A percentile compares a stretch with the other conserved stretches of the same genome.
Evolutionary conservation across 352 stramenopile genomes (phyloP).

Genomic region (Phytophthora pinifolia): DNA sequence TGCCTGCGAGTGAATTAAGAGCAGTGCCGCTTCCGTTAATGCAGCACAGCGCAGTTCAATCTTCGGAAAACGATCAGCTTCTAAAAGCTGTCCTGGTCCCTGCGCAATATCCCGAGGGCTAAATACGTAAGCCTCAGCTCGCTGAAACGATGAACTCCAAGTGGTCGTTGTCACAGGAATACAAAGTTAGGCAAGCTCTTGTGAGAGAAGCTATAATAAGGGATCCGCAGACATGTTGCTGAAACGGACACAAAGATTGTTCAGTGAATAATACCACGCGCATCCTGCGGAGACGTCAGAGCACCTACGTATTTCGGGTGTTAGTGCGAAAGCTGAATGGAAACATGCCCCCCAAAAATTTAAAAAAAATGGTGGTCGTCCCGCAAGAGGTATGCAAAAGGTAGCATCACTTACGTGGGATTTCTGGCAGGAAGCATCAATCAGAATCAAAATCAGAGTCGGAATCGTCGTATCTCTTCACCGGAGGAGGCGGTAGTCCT

Average conservation of each 20-base stretch:
- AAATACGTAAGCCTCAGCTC: background rate
- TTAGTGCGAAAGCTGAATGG: no score
- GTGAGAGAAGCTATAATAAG: background rate
- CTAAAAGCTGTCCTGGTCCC: slow-evolving; percentile 7
- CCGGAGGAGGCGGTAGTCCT: slow-evolving; percentile 51
- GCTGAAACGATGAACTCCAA: no score
- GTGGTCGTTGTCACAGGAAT: background rate
- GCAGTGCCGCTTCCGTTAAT: no score
- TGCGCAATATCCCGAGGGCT: slow-evolving; percentile 20
- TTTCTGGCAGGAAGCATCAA: slow-evolving; percentile 22
- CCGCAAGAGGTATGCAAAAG: no score
- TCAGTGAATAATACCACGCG: background rate
- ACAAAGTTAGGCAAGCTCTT: slow-evolving; percentile 18
- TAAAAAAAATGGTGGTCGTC: no score
- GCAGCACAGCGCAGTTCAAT: no score
- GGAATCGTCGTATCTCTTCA: slow-evolving; percentile 35
- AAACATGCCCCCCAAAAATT: no score
- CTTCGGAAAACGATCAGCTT: slow-evolving; percentile 11
- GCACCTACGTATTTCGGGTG: no score
- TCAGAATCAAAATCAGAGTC: slow-evolving; percentile 68
- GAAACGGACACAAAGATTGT: slow-evolving; percentile 11
- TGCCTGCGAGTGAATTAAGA: background rate
- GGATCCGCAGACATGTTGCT: background rate
- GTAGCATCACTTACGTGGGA: slow-evolving; percentile 4
- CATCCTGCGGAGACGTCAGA: no score